Base-by-base conservation (phyloP, 1,284 basidiomycete genomes). In the Termitomyces sp. region DNA sequence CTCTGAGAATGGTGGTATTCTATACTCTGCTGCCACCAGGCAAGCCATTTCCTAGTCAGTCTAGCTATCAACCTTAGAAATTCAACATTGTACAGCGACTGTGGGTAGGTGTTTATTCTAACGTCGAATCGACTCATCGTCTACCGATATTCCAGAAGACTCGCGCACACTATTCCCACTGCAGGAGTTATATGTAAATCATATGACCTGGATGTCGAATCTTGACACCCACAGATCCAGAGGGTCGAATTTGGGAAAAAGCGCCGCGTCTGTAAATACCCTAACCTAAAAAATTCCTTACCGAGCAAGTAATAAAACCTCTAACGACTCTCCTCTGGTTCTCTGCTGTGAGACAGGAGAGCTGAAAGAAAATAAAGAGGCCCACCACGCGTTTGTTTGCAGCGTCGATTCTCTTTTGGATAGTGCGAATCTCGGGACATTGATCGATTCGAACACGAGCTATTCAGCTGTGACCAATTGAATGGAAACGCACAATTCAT, bases 401-500 rank as follows among this genome's bases (percentile, higher is more conserved):
- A 38, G 8, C 13, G 30, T 47, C 26, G 38, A 47, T 26, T 24
- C 30, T 15, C 42, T 38, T 43, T 13, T 4, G 31, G 13, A 33
- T 31, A 9, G 21, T 38, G 39, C 17, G 33, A 31, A 8, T 47
- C 45, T 34, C 19, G 30, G 45, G 39, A 45, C 34, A 40, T 30
- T n/a, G 36, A 54, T 34, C 38, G 10, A 58, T 55, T 49, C 38
- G 49, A 36, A 21, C 28, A 42, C 42, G 49, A 45, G 39, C 36
- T 43, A 42, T 31, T 50, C 42, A 42, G 41, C n/a, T 26, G 21
- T 5, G 9, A 39, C 34, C 36, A 52, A 53, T 46, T 40, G 54
- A 52, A 43, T n/a, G 46, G 42, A 49, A 46, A 38, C 41, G 43
- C 42, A 51, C 45, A 36, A 55, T 53, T 45, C 38, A 53, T 46